Conservation (phyloP, 148 eudicot genomes). For the Vaccinium myrtillus region DNA sequence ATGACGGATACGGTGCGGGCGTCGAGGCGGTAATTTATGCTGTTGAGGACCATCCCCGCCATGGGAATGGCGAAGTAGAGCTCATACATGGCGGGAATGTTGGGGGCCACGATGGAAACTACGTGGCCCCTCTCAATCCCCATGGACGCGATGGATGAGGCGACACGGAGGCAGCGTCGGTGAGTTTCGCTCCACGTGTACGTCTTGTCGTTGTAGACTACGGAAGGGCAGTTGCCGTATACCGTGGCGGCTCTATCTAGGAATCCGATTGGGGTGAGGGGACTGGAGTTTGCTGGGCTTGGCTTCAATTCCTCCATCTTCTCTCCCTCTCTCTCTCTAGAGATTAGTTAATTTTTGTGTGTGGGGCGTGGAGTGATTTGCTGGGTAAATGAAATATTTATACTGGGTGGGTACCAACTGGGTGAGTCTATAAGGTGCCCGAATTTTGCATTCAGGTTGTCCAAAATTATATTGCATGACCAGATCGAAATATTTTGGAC, state of each 20-base stretch:
- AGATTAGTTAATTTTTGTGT: too few species aligned
- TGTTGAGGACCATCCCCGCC: conserved; percentile 46
- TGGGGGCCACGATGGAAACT: conserved; percentile 49
- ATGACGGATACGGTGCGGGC: conserved; percentile 37
- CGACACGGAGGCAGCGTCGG: conserved; percentile 48
- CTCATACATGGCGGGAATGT: conserved; percentile 54
- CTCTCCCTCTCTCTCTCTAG: neutral
- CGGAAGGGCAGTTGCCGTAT: conserved; percentile 56
- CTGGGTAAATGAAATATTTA: too few species aligned
- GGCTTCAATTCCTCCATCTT: conserved; percentile 64
- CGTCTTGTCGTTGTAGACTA: conserved; percentile 40
- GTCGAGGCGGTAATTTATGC: conserved; percentile 44
- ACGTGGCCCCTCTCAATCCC: conserved; percentile 32
- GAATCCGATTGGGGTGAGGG: conserved; percentile 61
- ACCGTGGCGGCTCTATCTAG: conserved; percentile 66
- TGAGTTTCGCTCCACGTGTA: conserved; percentile 72
- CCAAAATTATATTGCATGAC: too few species aligned
- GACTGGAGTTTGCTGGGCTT: conserved; percentile 47
- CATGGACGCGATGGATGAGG: conserved; percentile 40
- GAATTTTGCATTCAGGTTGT: too few species aligned
- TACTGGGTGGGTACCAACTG: too few species aligned
- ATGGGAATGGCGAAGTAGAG: conserved; percentile 47
- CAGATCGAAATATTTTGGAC: too few species aligned
- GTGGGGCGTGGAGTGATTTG: too few species aligned
- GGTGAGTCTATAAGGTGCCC: too few species aligned